Evolutionary conservation across 2,329 filamentous ascomycete genomes (phyloP).

Genomic region (Helotiales sp.): DNA sequence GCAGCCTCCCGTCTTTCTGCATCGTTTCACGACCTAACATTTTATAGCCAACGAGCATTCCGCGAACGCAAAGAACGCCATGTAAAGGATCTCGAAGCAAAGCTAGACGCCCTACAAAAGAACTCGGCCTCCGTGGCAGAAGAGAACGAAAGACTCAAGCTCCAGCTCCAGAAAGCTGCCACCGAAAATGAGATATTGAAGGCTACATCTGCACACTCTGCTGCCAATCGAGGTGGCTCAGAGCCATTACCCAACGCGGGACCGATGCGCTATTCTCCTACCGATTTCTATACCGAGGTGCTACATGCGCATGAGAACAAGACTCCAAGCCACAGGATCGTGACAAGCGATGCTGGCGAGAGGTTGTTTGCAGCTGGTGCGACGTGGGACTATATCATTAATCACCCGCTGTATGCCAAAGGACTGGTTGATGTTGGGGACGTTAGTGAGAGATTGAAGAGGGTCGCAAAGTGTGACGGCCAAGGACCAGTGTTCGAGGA

Average conservation of each 20-base stretch:
- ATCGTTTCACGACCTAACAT: not conserved
- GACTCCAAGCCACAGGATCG: slow-evolving; percentile 67
- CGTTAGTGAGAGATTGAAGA: slow-evolving; percentile 77
- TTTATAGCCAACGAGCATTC: slow-evolving; percentile 82
- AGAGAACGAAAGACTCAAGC: slow-evolving; percentile 85
- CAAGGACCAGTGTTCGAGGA: slow-evolving; percentile 88
- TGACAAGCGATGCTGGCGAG: slow-evolving; percentile 65
- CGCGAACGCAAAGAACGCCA: slow-evolving; percentile 94
- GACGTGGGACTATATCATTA: slow-evolving; percentile 88
- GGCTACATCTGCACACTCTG: slow-evolving; percentile 66
- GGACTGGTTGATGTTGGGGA: slow-evolving; percentile 79
- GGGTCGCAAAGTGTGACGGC: slow-evolving; percentile 77
- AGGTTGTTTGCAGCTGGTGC: slow-evolving; percentile 72
- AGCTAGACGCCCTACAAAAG: slow-evolving; percentile 75
- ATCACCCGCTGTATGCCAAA: slow-evolving; percentile 72
- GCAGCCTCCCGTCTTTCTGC: slow-evolving; percentile 32
- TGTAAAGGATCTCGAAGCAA: slow-evolving; percentile 88
- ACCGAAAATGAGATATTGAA: slow-evolving; percentile 94
- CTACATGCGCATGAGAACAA: slow-evolving; percentile 62
- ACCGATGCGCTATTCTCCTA: slow-evolving; percentile 70
- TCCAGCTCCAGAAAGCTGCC: slow-evolving; percentile 77
- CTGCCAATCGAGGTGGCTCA: slow-evolving; percentile 38
- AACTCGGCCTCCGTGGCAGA: slow-evolving; percentile 69
- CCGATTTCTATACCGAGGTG: slow-evolving; percentile 67
- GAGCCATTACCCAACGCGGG: slow-evolving; percentile 51